Evolutionary conservation across 352 stramenopile species (phyloP).

Genomic region (Phytophthora sp.): DNA sequence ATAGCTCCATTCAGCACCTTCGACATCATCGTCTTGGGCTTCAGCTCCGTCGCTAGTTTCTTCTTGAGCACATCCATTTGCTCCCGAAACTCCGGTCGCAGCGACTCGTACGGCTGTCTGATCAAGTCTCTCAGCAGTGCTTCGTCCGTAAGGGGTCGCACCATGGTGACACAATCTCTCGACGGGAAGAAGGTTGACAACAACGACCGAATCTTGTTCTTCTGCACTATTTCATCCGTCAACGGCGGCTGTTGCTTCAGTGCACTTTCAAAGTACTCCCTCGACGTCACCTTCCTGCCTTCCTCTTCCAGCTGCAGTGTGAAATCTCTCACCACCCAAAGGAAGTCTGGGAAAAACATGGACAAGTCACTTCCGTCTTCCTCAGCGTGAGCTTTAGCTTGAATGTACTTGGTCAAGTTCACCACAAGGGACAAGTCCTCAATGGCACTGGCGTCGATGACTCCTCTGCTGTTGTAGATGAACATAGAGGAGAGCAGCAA

Average conservation of each 20-base stretch:
- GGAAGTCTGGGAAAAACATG: conserved; percentile 70
- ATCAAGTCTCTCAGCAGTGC: conserved; percentile 55
- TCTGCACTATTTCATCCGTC: conserved; percentile 56
- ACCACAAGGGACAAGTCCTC: conserved; percentile 82
- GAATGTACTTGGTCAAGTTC: conserved; percentile 79
- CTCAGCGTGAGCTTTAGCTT: conserved; percentile 41
- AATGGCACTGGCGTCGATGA: conserved; percentile 78
- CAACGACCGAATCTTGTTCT: conserved; percentile 68
- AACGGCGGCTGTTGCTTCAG: conserved; percentile 60
- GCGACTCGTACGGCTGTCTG: conserved; percentile 57
- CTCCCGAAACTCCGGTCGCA: conserved; percentile 64
- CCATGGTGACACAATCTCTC: conserved; percentile 80
- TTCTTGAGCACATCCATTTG: conserved; percentile 66
- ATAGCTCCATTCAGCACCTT: conserved; percentile 70
- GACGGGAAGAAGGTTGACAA: conserved; percentile 76
- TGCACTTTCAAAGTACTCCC: conserved; percentile 79
- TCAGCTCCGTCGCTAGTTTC: conserved; percentile 60
- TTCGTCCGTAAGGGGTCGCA: conserved; percentile 77
- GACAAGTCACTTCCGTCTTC: conserved; percentile 46
- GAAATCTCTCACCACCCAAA: conserved; percentile 86
- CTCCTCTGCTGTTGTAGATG: conserved; percentile 81
- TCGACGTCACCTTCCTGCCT: conserved; percentile 55
- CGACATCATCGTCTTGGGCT: conserved; percentile 71
- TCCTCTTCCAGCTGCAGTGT: conserved; percentile 69
- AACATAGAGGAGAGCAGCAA: conserved; percentile 74